Conservation (phyloP, 306 rosid genomes). For the Mucuna pruriens region DNA sequence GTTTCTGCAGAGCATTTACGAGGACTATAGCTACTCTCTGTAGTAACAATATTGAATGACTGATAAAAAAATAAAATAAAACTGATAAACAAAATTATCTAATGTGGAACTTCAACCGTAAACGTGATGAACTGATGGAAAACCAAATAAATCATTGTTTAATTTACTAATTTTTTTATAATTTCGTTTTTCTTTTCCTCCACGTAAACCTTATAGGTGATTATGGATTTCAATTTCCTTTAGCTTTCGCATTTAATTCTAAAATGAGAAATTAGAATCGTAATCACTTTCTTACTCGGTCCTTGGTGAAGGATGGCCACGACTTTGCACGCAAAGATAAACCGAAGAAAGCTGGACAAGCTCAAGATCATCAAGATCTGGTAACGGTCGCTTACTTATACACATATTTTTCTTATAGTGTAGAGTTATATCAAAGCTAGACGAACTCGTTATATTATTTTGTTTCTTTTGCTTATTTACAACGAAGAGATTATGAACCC, state of each 20-base stretch:
- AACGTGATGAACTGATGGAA: background rate
- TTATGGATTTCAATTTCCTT: slow-evolving; percentile 2
- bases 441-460: background rate
- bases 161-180: background rate
- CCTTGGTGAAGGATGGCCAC: slow-evolving; percentile 47
- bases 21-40: background rate
- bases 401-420: background rate
- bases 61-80: too few relatives aligned
- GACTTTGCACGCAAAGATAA: slow-evolving; percentile 60
- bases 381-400: slow-evolving; percentile 33
- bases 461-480: slow-evolving; percentile 21
- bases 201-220: background rate
- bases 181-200: background rate
- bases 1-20: too few relatives aligned
- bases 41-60: background rate
- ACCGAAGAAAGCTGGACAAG: slow-evolving; percentile 71
- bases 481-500: slow-evolving; percentile 94
- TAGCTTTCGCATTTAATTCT: background rate
- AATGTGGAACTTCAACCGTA: background rate
- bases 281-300: background rate
- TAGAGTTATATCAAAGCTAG: background rate
- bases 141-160: background rate
- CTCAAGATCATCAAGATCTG: slow-evolving; percentile 80
- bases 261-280: slow-evolving; percentile 5
- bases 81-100: too few relatives aligned